Evolutionary conservation across 2,329 filamentous ascomycete species (phyloP).

Genomic region (Clarireedia paspali): DNA sequence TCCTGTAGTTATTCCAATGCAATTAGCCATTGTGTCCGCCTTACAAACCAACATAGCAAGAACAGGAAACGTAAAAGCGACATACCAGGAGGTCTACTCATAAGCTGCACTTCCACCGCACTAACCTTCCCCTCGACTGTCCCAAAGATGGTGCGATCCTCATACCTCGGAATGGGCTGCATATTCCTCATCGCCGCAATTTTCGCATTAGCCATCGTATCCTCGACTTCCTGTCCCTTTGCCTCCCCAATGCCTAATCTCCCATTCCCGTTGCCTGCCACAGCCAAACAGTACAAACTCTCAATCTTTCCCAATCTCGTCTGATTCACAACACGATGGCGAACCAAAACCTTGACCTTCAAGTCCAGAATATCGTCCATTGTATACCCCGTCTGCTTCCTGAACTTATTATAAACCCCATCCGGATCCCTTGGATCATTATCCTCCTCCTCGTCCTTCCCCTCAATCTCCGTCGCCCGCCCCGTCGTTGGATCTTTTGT

Average conservation of each 20-base stretch:
- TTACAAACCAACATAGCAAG: not conserved
- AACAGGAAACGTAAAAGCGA: not conserved
- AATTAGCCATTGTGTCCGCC: not conserved
- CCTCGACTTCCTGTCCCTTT: slow-evolving; percentile 68
- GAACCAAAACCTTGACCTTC: slow-evolving; percentile 64
- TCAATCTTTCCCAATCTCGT: slow-evolving; percentile 92
- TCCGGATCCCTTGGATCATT: slow-evolving; percentile 28
- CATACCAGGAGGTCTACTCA: slow-evolving; percentile 79
- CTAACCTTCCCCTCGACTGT: slow-evolving; percentile 77
- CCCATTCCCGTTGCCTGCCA: slow-evolving; percentile 83
- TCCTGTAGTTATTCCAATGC: slow-evolving; percentile 43
- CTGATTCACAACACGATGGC: slow-evolving; percentile 76
- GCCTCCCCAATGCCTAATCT: slow-evolving; percentile 83
- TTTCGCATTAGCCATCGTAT: slow-evolving; percentile 64
- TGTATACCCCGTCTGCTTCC: slow-evolving; percentile 46
- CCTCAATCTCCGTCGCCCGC: slow-evolving; percentile 4
- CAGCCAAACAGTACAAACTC: slow-evolving; percentile 65
- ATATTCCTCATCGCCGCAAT: slow-evolving; percentile 84
- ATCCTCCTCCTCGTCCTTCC: slow-evolving; percentile 15
- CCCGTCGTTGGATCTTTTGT: slow-evolving; percentile 4
- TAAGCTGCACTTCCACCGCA: slow-evolving; percentile 77
- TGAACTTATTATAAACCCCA: slow-evolving; percentile 26
- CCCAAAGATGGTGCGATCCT: slow-evolving; percentile 86
- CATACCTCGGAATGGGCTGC: slow-evolving; percentile 85
- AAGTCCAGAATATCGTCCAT: slow-evolving; percentile 47